Evolutionary conservation across 73 alveolate species (phyloP).

Genomic region (Breviolum minutum): DNA sequence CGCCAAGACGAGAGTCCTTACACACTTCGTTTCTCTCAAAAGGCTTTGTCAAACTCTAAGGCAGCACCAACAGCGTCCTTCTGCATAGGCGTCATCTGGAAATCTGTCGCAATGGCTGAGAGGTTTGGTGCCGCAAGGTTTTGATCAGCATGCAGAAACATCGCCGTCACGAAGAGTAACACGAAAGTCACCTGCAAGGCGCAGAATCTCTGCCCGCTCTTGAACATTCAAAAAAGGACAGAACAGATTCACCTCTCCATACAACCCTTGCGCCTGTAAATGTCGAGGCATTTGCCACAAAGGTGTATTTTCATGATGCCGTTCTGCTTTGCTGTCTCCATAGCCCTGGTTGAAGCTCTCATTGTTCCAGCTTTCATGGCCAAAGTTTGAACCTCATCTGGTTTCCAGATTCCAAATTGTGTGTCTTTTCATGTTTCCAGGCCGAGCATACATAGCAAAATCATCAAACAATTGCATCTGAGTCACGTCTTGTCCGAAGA

Average conservation of each 20-base stretch:
- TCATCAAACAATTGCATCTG: neutral
- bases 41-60: neutral
- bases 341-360: neutral
- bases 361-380: neutral
- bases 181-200: conserved; percentile 65
- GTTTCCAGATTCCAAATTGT: neutral
- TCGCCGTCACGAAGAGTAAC: conserved; percentile 79
- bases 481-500: conserved; percentile 75
- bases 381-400: conserved; percentile 32
- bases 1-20: conserved; percentile 94
- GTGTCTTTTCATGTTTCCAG: neutral
- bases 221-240: neutral
- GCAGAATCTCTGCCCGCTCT: neutral
- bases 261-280: conserved; percentile 30
- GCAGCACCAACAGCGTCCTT: neutral
- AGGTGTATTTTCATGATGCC: conserved; percentile 38
- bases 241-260: neutral
- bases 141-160: conserved; percentile 89
- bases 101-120: conserved; percentile 72
- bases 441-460: neutral
- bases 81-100: conserved; percentile 94
- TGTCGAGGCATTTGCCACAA: conserved; percentile 73
- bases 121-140: conserved; percentile 90
- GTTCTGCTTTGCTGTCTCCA: neutral
- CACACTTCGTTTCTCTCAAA: neutral